Evolutionary conservation across 495 filamentous ascomycete genomes (phyloP), one percentile per base, ranked within the genome.

Genomic region (Oidiodendron maius): DNA sequence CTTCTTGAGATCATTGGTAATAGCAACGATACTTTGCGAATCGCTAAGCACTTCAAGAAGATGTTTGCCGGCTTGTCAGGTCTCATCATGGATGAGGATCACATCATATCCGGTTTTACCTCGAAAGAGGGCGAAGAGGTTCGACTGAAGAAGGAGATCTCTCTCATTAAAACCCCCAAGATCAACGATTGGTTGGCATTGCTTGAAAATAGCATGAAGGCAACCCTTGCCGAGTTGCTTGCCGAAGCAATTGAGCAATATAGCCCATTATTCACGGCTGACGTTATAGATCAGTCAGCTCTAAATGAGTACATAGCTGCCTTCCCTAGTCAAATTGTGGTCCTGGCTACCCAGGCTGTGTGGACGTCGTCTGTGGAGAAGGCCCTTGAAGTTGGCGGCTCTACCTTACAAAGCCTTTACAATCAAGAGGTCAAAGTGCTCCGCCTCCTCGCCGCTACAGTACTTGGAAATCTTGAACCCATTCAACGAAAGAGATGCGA

Each of bases 1-100:
- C 71, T 99, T 49, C 74, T 99, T n/a, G 93, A 99, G 66, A 99
- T 99, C 65, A 99, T 99, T 43, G 93, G 93, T 62, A 99, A 99
- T 65, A 95, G 90, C 66, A 96, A 95, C 58, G 93, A 99, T 58
- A 94, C 91, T 10, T 71, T 89, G 57, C 89, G 93, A 21, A 90
- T 99, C 49, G 86, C 91, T 38, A 97, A 97, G 64, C 93, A 99
- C 65, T 88, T 99, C 71, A 89, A 94, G 66, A 99, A 99, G 74
- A 99, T 99, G 93, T 99, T 99, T 70, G 93, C 93, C 46, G 93
- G 93, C 42, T 71, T 99, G 20, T 87, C 83, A 4, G 91, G 91
- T 1, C 75, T 99, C 28, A 72, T 93, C 18, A 87, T 95, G 75
- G 89, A 96, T 58, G 90, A 96, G 48, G 84, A 96, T 51, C 78